Conservation (phyloP, 805 yeast genomes). For the Candida ascalaphidarum region DNA sequence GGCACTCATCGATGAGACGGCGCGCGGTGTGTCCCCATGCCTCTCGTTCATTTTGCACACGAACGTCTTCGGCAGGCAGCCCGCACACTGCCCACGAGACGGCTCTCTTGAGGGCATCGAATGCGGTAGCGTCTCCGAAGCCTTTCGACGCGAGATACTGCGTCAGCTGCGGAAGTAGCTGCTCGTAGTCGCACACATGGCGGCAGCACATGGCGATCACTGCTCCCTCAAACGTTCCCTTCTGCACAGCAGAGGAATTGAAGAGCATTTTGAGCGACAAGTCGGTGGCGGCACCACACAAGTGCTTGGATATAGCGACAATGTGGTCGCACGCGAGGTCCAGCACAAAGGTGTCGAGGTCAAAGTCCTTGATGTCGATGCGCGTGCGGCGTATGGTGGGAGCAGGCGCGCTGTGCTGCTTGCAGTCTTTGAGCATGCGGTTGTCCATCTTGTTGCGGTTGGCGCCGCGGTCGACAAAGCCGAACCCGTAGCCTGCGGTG, state of each 20-base stretch:
- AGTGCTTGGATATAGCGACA: slow-evolving; percentile 76
- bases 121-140: slow-evolving; percentile 25
- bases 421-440: slow-evolving; percentile 51
- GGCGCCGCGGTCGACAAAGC: slow-evolving; percentile 69
- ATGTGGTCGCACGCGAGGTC: slow-evolving; percentile 12
- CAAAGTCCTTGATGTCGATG: slow-evolving; percentile 74
- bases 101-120: slow-evolving; percentile 47
- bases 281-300: slow-evolving; percentile 94
- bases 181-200: slow-evolving; percentile 65
- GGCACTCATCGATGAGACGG: slow-evolving; percentile 64
- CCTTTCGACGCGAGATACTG: slow-evolving; percentile 27
- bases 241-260: slow-evolving; percentile 21
- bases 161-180: slow-evolving; percentile 41
- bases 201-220: slow-evolving; percentile 91
- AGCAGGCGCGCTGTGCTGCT: slow-evolving; percentile 8
- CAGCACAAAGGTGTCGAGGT: slow-evolving; percentile 37
- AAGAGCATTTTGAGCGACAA: slow-evolving; percentile 61
- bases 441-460: slow-evolving; percentile 73
- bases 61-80: slow-evolving; percentile 25
- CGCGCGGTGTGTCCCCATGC: slow-evolving; percentile 60
- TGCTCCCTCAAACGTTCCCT: slow-evolving; percentile 39
- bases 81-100: slow-evolving; percentile 76
- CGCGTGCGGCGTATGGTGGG: slow-evolving; percentile 45
- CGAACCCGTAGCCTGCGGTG: slow-evolving; percentile 28
- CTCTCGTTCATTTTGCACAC: slow-evolving; percentile 44